Conservation (phyloP, 805 yeast species). For the Ogataea chonburiensis region DNA sequence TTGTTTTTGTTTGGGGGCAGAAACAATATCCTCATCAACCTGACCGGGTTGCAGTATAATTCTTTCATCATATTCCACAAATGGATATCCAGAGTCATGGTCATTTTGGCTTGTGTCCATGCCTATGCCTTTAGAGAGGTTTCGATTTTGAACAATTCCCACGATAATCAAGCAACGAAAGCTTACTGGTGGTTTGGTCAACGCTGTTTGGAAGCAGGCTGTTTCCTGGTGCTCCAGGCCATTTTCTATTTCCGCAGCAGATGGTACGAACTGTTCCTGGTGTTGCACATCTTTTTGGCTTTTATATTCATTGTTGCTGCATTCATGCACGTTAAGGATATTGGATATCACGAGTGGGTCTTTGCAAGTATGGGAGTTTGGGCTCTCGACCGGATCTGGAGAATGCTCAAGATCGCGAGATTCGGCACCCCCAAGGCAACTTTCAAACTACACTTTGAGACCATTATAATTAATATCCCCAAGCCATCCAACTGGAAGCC, state of each 20-base stretch:
- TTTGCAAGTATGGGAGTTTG: constrained; percentile 39
- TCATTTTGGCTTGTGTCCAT: constrained; percentile 31
- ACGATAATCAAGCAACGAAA: constrained; percentile 10
- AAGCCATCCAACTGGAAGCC: constrained; percentile 46
- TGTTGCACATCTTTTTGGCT: constrained; percentile 46
- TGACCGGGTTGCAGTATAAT: constrained; percentile 49
- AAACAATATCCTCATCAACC: constrained; percentile 52
- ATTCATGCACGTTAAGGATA: constrained; percentile 41
- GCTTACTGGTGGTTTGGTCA: constrained; percentile 21
- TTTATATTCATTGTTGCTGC: constrained; percentile 45
- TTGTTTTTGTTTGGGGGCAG: constrained; percentile 56
- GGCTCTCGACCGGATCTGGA: constrained; percentile 40
- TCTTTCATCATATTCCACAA: constrained; percentile 44
- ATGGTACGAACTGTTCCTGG: constrained; percentile 47
- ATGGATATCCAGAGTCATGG: constrained; percentile 40
- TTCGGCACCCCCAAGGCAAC: constrained; percentile 28
- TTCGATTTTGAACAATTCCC: constrained; percentile 4
- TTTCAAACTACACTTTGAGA: constrained; percentile 20
- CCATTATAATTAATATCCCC: constrained; percentile 34
- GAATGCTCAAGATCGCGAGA: constrained; percentile 35
- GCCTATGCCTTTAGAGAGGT: constrained; percentile 35
- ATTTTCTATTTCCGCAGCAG: constrained; percentile 43
- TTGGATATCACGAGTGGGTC: constrained; percentile 44
- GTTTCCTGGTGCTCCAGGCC: constrained; percentile 45
- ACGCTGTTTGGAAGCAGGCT: constrained; percentile 39